These are phyloP conservation scores for Breynia disticha DNA, from an alignment of 441 rosid genomes.

Conservation along the genomic window DNA sequence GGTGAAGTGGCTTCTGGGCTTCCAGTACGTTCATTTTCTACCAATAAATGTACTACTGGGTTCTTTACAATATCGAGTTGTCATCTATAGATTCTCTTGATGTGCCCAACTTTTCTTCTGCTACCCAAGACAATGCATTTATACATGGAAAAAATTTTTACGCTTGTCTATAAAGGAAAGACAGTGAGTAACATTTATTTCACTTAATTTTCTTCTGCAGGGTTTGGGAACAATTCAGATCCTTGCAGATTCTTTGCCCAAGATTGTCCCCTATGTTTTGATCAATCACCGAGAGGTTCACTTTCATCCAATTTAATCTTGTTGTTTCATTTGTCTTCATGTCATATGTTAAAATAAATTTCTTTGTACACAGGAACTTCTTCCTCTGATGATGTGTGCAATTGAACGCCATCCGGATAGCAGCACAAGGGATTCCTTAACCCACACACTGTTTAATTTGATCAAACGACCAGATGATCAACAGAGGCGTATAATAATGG, in stretches of 20 bases:
- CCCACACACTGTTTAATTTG: conserved; percentile 87
- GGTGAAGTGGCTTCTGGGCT: conserved; percentile 39
- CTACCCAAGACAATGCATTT: too few species aligned
- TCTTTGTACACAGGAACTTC: conserved; percentile 58
- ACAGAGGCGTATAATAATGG: conserved; percentile 92
- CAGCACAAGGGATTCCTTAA: conserved; percentile 75
- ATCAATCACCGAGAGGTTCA: conserved; percentile 95
- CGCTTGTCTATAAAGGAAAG: too few species aligned
- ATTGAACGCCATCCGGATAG: conserved; percentile 93
- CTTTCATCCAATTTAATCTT: conserved; percentile 14
- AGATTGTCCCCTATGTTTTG: conserved; percentile 93
- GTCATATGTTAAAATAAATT: background rate
- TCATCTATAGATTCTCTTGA: too few species aligned
- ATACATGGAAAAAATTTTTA: too few species aligned
- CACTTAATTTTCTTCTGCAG: conserved; percentile 32
- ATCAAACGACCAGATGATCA: conserved; percentile 97
- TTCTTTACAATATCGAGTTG: too few species aligned
- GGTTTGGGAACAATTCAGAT: conserved; percentile 88
- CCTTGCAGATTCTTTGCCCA: conserved; percentile 93
- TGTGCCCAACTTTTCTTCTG: too few species aligned
- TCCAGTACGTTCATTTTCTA: conserved; percentile 41
- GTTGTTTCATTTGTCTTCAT: background rate
- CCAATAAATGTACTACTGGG: too few species aligned
- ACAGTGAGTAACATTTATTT: too few species aligned
- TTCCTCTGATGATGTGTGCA: conserved; percentile 98